phyloP scores from a whole-genome alignment of 306 rosid genomes.

The Casuarina equisetifolia region DNA sequence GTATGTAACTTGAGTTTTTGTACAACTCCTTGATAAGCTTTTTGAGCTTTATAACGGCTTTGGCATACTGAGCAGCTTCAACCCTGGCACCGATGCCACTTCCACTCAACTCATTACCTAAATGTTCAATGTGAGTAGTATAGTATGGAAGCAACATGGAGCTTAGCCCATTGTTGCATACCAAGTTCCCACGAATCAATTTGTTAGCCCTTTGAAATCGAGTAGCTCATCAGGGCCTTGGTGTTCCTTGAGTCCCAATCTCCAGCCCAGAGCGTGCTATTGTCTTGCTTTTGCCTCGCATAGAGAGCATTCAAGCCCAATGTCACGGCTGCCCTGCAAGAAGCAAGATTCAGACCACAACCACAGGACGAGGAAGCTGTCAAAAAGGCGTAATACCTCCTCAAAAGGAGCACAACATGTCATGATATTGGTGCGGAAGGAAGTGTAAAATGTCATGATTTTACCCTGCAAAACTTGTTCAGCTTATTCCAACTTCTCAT shows the following conservation, averaged over 20 bases:
- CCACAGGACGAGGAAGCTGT: no score
- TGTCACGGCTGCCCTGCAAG: slow-evolving; percentile 72
- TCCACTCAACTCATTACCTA: slow-evolving; percentile 96
- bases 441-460: no score
- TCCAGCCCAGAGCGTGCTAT: slow-evolving; percentile 61
- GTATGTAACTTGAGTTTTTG: slow-evolving; percentile 42
- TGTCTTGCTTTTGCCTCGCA: slow-evolving; percentile 57
- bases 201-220: slow-evolving; percentile 65
- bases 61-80: slow-evolving; percentile 73
- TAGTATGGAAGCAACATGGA: slow-evolving; percentile 21
- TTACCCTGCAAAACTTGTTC: slow-evolving; percentile 86
- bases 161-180: slow-evolving; percentile 40
- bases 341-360: slow-evolving; percentile 6
- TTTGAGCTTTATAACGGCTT: slow-evolving; percentile 70
- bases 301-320: slow-evolving; percentile 88
- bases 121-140: no score
- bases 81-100: slow-evolving; percentile 77
- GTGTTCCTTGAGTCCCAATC: slow-evolving; percentile 80
- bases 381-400: no score
- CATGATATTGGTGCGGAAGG: no score
- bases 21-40: slow-evolving; percentile 50
- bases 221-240: slow-evolving; percentile 60
- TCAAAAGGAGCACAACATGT: no score
- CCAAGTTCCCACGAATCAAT: slow-evolving; percentile 97
- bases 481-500: slow-evolving; percentile 94